Evolutionary conservation across 164 flowering plant genomes (phyloP), one percentile per base, ranked within the genome.

Genomic region (Euptelea pleiosperma): DNA sequence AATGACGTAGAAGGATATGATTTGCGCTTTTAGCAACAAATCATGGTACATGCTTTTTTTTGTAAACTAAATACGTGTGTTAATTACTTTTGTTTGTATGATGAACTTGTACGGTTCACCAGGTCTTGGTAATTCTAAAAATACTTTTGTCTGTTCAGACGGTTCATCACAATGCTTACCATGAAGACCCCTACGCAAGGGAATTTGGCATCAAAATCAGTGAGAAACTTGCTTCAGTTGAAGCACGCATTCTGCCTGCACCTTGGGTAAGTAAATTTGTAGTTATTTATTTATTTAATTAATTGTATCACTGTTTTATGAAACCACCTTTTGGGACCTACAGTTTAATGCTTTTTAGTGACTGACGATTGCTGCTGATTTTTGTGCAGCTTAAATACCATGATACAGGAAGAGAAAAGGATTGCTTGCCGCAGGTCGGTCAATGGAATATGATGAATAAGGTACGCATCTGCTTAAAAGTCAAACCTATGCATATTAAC

Each of bases 371-470:
- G 49, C 34, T 36, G 3, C 7, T n/a, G 5, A 43, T 52, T 7
- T 47, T 29, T 50, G 3, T 77, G 66, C 83, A 93, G 99, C 99
- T 93, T 8, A 93, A 93, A 52, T 93, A 93, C 69, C 92, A 86
- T 76, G 99, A 93, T 36, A 76, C 87, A 0, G 99, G 99, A 15
- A 79, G 83, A 50, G 97, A 86, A 54, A 90, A 75, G 76, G 82
- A 90, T 60, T 90, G 96, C 61, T 69, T 87, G 44, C 98, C 98
- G 5, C 91, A 84, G 61, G 94, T 86, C 22, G 98, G 98, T 3
- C 91, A 86, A 34, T 93, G 99, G 99, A 90, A 93, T 15, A 93
- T 93, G 99, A 86, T 85, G 96, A 86, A 88, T 53, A 81, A 82
- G 85, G 94, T 84, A 74, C 10, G n/a, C 1, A 12, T 25, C 6